Percentiles rank a stretch among this genome's conserved stretches.
Evolutionary conservation across 768 basidiomycete species (phyloP).

Genomic region (Tylopilus vinaceipallidus): DNA sequence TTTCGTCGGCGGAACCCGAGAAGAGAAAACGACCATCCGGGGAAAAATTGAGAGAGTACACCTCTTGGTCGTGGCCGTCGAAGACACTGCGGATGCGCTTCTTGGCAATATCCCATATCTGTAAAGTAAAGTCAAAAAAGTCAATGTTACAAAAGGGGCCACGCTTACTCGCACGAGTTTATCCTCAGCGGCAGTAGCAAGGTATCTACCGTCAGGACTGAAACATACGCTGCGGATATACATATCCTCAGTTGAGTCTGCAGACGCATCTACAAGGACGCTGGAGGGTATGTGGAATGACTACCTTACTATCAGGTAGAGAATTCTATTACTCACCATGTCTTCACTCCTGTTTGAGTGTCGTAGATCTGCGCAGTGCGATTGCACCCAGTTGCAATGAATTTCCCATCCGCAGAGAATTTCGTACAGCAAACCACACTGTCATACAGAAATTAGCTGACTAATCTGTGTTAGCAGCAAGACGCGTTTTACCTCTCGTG

Average conservation of each 20-base stretch:
- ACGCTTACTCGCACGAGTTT: conserved; percentile 77
- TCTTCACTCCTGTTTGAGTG: conserved; percentile 80
- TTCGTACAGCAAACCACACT: conserved; percentile 88
- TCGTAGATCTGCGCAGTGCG: conserved; percentile 96
- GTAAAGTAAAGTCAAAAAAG: conserved; percentile 10
- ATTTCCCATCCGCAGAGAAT: conserved; percentile 92
- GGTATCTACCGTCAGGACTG: conserved; percentile 65
- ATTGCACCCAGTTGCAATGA: conserved; percentile 94
- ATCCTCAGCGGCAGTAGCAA: conserved; percentile 88
- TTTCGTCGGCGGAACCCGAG: conserved; percentile 78
- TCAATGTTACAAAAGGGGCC: not conserved
- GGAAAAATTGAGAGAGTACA: conserved; percentile 92
- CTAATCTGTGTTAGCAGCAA: not conserved
- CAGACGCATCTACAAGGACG: conserved; percentile 74
- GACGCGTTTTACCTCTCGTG: conserved; percentile 72
- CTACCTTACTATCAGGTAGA: conserved; percentile 1
- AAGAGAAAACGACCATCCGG: conserved; percentile 83
- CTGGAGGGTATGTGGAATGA: conserved; percentile 36
- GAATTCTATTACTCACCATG: conserved; percentile 55
- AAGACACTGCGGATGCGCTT: conserved; percentile 78
- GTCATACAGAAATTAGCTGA: conserved; percentile 12
- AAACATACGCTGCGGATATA: conserved; percentile 89
- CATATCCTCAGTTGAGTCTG: conserved; percentile 71
- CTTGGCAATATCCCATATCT: conserved; percentile 92
- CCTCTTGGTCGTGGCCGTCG: conserved; percentile 89